These are phyloP conservation scores for Solanum tacnaense DNA, from an alignment of 257 asterid genomes.

Conservation along the genomic window DNA sequence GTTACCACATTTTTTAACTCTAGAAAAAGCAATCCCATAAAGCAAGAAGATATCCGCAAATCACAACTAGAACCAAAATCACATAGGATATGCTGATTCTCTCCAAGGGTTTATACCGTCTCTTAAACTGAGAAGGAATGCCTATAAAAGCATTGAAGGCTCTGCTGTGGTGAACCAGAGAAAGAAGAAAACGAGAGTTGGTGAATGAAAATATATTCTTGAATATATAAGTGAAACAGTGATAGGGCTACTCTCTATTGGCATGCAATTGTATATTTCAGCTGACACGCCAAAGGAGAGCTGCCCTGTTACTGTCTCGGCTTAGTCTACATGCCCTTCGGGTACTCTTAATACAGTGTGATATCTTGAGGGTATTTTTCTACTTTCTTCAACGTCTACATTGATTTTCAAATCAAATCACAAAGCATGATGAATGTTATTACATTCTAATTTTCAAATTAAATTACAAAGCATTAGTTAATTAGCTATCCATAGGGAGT, in stretches of 20 bases:
- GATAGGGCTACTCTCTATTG: no score
- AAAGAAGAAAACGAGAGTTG: background rate
- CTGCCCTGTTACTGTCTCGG: background rate
- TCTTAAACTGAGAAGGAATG: background rate
- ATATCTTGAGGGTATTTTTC: background rate
- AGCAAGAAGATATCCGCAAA: background rate
- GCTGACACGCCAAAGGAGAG: background rate
- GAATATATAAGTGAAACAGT: no score
- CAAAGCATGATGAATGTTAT: no score
- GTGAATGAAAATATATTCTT: background rate
- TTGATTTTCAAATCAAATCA: no score
- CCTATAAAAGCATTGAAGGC: background rate
- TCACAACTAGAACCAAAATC: background rate
- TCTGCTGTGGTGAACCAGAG: background rate
- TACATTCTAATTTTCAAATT: no score
- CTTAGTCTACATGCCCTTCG: background rate
- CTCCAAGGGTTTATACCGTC: slow-evolving; percentile 23
- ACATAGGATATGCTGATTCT: slow-evolving; percentile 24
- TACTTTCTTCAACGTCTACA: background rate
- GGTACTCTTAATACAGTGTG: background rate
- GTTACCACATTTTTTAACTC: background rate
- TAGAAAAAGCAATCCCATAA: background rate
- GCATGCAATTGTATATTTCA: background rate
- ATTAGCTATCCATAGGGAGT: background rate
- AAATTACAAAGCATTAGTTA: no score